Evolutionary conservation across 2,329 filamentous ascomycete species (phyloP), one percentile per base, ranked within the genome.

Genomic region (Phialophora tarda): DNA sequence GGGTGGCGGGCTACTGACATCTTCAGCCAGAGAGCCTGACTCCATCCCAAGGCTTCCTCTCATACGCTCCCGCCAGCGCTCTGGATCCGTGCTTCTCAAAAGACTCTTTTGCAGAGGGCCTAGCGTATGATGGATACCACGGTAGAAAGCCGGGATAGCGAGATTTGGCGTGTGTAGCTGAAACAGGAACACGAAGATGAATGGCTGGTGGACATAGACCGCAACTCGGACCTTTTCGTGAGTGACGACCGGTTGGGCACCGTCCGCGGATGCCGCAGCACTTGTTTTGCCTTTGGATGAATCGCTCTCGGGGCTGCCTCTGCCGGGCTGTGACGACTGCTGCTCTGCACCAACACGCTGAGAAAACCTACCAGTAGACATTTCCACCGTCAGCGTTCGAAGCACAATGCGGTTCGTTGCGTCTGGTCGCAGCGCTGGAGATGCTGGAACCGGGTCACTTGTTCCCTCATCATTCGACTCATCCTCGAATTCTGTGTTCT

Each of bases 171-270:
- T 80, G 55, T 78, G 72, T 5, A 78, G 74, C 56, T 82, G 78
- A 69, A 83, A 83, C 24, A 84, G 75, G 66, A 83, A 83, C 5
- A 80, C 80, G 69, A 82, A 83, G 69, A 83, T 80, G 67, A 84
- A 84, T n/a, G 82, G 82, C 75, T 79, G 79, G 66, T 81, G 75
- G 75, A 78, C 69, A 64, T 71, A 71, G 54, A 72, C 69, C 30
- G 69, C 69, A 7, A 72, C 68, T 44, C 70, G 71, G 3, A 70
- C 58, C 51, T 70, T 72, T 54, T 73, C 63, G 32, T 73, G 63
- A 11, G 59, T 66, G 23, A 66, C 23, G 30, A 59, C 62, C n/a
- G 70, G 68, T 7, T 57, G 58, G 6, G 66, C 57, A 12, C 67
- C 70, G 54, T 73, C 68, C 21, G 70, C 55, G 7, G 70, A 71